Base-by-base conservation (phyloP, 2,329 filamentous ascomycete genomes). In the Trichoderma breve region DNA sequence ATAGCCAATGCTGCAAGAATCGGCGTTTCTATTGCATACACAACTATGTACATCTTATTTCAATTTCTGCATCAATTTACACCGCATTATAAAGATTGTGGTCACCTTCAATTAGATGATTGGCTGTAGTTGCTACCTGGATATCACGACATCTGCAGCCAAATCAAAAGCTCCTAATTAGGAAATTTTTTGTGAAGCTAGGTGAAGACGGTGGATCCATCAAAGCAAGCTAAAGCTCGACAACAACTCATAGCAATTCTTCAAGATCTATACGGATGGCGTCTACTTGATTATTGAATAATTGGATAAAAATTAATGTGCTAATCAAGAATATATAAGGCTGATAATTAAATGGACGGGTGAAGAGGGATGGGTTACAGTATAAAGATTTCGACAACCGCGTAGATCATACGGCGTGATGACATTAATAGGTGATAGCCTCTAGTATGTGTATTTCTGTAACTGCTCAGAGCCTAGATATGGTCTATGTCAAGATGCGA, bases 111-210 rank as follows among this genome's bases (percentile, higher is more conserved):
- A 34, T 9, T 32, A 12, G 12, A 3, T 68, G 21, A 58, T 68
- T 58, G 65, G 51, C n/a, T 47, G 24, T 14, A 21, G 18, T 68
- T 39, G 9, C 26, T 15, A n/a, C 12, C 34, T 28, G 28, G 36
- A 6, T 51, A 60, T 60, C 66, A 69, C 66, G 66, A 69, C 66
- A 69, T 69, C 15, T 32, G 34, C 36, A 24, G 65, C 15, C 0
- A 61, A 2, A 60, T n/a, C 26, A 0, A 8, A 1, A 9, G 34
- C 30, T 12, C 66, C 66, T 7, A 60, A 69, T 69, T 51, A 51
- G 66, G 66, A 4, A 69, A 61, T 61, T 69, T 61, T 58, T 18
- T 61, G 34, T 60, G 55, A 69, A 43, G 55, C 65, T 61, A 60
- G 36, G 30, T 60, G 26, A n/a, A 9, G 18, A 14, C 1, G 18